Evolutionary conservation across 805 yeast genomes (phyloP).

Genomic region (Metschnikowia bowlesiae): DNA sequence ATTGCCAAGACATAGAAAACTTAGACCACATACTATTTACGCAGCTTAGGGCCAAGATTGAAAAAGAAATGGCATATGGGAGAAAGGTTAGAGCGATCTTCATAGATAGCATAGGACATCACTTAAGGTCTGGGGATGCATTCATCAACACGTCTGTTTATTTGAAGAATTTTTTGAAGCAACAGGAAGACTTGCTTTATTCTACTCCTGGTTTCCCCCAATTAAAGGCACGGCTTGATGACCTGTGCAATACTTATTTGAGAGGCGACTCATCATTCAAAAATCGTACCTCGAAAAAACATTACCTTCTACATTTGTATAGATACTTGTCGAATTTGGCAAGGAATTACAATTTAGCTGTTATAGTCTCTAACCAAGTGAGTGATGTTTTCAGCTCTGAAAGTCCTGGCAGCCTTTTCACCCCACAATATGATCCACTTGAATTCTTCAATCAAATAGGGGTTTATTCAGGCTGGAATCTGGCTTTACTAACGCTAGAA

Average conservation of each 20-base stretch:
- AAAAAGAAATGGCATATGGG: slow-evolving; percentile 18
- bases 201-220: slow-evolving; percentile 5
- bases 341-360: slow-evolving; percentile 44
- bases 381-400: slow-evolving; percentile 44
- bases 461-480: slow-evolving; percentile 73
- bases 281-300: slow-evolving; percentile 37
- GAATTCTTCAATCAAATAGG: slow-evolving; percentile 64
- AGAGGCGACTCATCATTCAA: slow-evolving; percentile 10
- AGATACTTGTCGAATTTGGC: slow-evolving; percentile 50
- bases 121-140: slow-evolving; percentile 55
- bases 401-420: slow-evolving; percentile 21
- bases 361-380: slow-evolving; percentile 77
- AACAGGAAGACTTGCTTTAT: slow-evolving; percentile 13
- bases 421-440: slow-evolving; percentile 29
- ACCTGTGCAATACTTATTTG: slow-evolving; percentile 20
- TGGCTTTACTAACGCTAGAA: neutral
- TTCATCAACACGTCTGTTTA: slow-evolving; percentile 20
- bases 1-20: slow-evolving; percentile 63
- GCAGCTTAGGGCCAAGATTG: slow-evolving; percentile 56
- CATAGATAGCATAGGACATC: slow-evolving; percentile 82
- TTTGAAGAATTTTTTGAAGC: slow-evolving; percentile 7
- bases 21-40: slow-evolving; percentile 70
- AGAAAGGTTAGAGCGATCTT: slow-evolving; percentile 50
- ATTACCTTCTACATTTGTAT: slow-evolving; percentile 41
- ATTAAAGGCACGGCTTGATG: slow-evolving; percentile 24